A percentile compares a stretch with the other conserved stretches of the same genome.
phyloP scores from a whole-genome alignment of 805 yeast species.

The Geotrichum ghanense region DNA sequence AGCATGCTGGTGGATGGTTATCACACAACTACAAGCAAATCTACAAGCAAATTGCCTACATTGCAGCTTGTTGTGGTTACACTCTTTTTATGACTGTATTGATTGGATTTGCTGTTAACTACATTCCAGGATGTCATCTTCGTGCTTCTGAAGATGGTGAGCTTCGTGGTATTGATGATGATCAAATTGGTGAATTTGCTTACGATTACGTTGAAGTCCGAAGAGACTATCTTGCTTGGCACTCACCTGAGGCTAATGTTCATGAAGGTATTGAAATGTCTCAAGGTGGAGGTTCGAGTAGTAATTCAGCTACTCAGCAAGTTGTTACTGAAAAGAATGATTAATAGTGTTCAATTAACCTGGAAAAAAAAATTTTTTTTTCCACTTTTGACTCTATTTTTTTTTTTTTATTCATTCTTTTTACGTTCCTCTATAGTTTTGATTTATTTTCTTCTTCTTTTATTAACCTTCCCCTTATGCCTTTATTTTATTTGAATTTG shows the following conservation, averaged over 20 bases:
- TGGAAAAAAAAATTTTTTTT: too few relatives aligned
- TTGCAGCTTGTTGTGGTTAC: conserved; percentile 65
- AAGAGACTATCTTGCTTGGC: conserved; percentile 54
- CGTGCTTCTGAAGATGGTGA: conserved; percentile 81
- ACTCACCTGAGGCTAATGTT: conserved; percentile 19
- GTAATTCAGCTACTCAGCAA: too few relatives aligned
- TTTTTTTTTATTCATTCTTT: too few relatives aligned
- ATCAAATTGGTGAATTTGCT: conserved; percentile 97
- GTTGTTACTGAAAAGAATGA: too few relatives aligned
- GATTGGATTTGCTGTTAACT: conserved; percentile 60
- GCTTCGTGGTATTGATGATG: conserved; percentile 85
- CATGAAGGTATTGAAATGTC: not conserved
- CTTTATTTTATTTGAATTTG: too few relatives aligned
- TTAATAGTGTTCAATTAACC: too few relatives aligned
- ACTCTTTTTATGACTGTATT: conserved; percentile 66
- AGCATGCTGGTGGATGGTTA: conserved; percentile 86
- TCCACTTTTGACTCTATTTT: too few relatives aligned
- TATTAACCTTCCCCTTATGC: too few relatives aligned
- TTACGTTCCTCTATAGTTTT: too few relatives aligned
- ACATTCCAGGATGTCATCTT: conserved; percentile 73
- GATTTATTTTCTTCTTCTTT: too few relatives aligned
- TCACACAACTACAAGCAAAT: conserved; percentile 84
- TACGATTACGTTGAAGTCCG: conserved; percentile 95
- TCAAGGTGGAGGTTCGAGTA: too few relatives aligned
- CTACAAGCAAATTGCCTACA: conserved; percentile 80